Evolutionary conservation across 2,329 filamentous ascomycete species (phyloP).

Genomic region (Microsporum canis): DNA sequence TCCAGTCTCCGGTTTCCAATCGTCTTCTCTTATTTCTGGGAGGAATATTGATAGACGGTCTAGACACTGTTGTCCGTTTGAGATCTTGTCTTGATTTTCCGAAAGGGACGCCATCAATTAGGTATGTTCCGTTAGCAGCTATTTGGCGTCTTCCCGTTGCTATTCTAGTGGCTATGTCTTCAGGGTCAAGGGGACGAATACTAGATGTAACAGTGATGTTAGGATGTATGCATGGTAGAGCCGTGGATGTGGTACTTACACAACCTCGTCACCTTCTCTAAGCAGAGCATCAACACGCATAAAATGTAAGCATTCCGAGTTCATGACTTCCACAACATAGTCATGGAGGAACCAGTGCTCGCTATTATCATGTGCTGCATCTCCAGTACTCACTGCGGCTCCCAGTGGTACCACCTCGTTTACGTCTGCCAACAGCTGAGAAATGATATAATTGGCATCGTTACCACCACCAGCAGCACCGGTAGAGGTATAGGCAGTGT

Average conservation of each 20-base stretch:
- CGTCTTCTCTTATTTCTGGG: conserved; percentile 62
- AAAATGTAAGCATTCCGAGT: conserved; percentile 82
- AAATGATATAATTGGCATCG: conserved; percentile 51
- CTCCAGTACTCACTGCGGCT: conserved; percentile 36
- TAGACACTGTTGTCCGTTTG: conserved; percentile 42
- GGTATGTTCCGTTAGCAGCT: conserved; percentile 60
- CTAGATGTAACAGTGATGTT: conserved; percentile 32
- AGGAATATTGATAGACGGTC: conserved; percentile 60
- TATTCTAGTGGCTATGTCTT: conserved; percentile 61
- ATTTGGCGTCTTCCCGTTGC: conserved; percentile 75
- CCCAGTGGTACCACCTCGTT: conserved; percentile 75
- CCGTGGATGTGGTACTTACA: conserved; percentile 43
- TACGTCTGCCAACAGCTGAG: conserved; percentile 64
- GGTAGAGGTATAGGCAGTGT: conserved; percentile 13
- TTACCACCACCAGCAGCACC: conserved; percentile 17
- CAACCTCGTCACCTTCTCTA: conserved; percentile 71
- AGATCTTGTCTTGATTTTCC: conserved; percentile 55
- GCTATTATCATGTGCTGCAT: conserved; percentile 19
- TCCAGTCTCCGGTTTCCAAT: conserved; percentile 25
- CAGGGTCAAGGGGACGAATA: conserved; percentile 64
- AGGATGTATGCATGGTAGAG: neutral
- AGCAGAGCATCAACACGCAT: conserved; percentile 58
- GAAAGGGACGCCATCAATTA: conserved; percentile 77
- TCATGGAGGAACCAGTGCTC: conserved; percentile 75
- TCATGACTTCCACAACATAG: conserved; percentile 72